Evolutionary conservation across 441 rosid genomes (phyloP), one percentile per base, ranked within the genome.

Genomic region (Adansonia gregorii): DNA sequence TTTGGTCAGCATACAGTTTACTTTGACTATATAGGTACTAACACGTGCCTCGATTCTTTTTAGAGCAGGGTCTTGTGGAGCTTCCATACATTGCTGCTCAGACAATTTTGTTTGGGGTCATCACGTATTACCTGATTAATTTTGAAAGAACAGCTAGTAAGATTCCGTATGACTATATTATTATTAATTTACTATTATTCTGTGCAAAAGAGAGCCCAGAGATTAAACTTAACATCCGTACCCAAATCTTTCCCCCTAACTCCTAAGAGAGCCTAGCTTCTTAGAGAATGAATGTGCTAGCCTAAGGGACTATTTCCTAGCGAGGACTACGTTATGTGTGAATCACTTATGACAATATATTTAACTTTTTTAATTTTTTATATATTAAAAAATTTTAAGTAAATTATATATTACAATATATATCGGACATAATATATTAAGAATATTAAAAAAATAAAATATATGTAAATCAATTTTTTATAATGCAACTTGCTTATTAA

Each of bases 51-150:
- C n/a, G 3, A 41, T 67, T 69, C 63, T 71, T 43, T 82, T 68
- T 8, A 52, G 24, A 52, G 67, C 89, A 89, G 86, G 99, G 99
- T 54, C 82, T 95, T 51, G 98, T 95, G 85, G 99, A 95, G 91
- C 27, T 95, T 31, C 98, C 99, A 2, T 95, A 95, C 85, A 83
- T 93, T 58, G n/a, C 84, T 19, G 69, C 76, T 51, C 99, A 95
- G 74, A 90, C 99, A 61, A 78, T 92, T 82, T 1, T 92, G 31
- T 95, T 82, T 56, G 97, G 92, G 56, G 39, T 89, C 89, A 89
- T 95, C 87, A 92, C 98, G 20, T 95, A 93, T 81, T 92, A 86
- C 85, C 90, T 89, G 92, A 86, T 92, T 76, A 85, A 89, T 77
- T 93, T 95, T 71, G 98, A 95, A 83, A 90, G 86, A 81, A 86